phyloP scores from a whole-genome alignment of 2,329 filamentous ascomycete species.

The Alternaria ventricosa region DNA sequence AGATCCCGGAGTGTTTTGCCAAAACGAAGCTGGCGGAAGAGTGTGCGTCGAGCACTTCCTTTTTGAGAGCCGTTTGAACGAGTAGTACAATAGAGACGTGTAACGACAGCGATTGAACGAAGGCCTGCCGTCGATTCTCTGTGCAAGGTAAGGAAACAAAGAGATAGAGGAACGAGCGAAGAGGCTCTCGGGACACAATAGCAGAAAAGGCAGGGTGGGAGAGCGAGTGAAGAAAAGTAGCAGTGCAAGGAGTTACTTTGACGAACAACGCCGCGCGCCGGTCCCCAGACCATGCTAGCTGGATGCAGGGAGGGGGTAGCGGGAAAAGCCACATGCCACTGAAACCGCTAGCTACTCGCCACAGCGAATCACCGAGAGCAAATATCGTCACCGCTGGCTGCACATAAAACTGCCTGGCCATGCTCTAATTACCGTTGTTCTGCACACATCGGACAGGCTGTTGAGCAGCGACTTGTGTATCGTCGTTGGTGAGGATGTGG shows the following conservation, averaged over 20 bases:
- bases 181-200: slow-evolving; percentile 27
- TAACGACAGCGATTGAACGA: slow-evolving; percentile 38
- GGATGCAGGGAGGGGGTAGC: slow-evolving; percentile 24
- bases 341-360: slow-evolving; percentile 25
- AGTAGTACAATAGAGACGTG: slow-evolving; percentile 22
- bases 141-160: slow-evolving; percentile 21
- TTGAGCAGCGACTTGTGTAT: background rate
- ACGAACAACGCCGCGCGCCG: slow-evolving; percentile 9
- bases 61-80: slow-evolving; percentile 15
- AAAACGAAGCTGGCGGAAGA: slow-evolving; percentile 23
- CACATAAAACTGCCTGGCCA: slow-evolving; percentile 9
- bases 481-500: background rate
- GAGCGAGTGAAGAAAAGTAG: slow-evolving; percentile 21
- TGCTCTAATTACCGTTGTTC: slow-evolving; percentile 6
- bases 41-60: slow-evolving; percentile 45
- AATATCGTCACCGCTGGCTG: slow-evolving; percentile 13
- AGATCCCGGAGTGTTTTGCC: slow-evolving; percentile 3
- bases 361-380: slow-evolving; percentile 28
- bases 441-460: background rate
- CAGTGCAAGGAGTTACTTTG: slow-evolving; percentile 9
- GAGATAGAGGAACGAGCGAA: slow-evolving; percentile 27
- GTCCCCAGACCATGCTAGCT: slow-evolving; percentile 14
- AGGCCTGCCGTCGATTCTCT: slow-evolving; percentile 38
- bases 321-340: slow-evolving; percentile 27
- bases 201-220: slow-evolving; percentile 14